Conservation (phyloP, 2,329 filamentous ascomycete genomes). For the Aureobasidium lini region DNA sequence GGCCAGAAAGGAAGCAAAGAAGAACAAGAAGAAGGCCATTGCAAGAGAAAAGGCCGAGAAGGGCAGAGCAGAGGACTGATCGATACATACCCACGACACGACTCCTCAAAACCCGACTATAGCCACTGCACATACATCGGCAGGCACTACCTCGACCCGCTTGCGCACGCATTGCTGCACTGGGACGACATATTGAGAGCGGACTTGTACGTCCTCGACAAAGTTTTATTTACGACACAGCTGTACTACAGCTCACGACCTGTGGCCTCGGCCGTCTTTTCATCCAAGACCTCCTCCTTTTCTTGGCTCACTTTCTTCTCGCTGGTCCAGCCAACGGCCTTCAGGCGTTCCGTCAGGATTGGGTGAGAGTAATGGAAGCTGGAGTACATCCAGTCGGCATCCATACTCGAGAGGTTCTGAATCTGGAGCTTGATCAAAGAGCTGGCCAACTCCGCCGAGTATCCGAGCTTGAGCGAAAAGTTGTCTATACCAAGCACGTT, state of each 20-base stretch:
- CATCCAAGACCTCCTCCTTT: constrained; percentile 44
- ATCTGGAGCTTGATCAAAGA: constrained; percentile 96
- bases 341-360: constrained; percentile 86
- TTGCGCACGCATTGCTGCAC: not conserved
- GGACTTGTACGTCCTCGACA: not conserved
- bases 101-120: not conserved
- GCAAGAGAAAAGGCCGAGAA: constrained; percentile 25
- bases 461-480: constrained; percentile 80
- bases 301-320: constrained; percentile 45
- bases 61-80: constrained; percentile 13
- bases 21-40: constrained; percentile 42
- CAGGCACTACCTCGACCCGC: not conserved
- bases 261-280: constrained; percentile 59
- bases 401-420: constrained; percentile 97
- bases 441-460: constrained; percentile 70
- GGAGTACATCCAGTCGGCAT: constrained; percentile 96
- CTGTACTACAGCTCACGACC: constrained; percentile 63
- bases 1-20: constrained; percentile 49
- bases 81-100: not conserved
- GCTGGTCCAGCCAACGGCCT: constrained; percentile 81
- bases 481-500: constrained; percentile 46
- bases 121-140: not conserved
- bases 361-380: constrained; percentile 99
- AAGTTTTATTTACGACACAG: constrained; percentile 8
- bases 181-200: not conserved